Percentiles rank a stretch among this genome's conserved stretches.
Conservation (phyloP, 148 eudicot species). For the Dysphania ambrosioides region DNA sequence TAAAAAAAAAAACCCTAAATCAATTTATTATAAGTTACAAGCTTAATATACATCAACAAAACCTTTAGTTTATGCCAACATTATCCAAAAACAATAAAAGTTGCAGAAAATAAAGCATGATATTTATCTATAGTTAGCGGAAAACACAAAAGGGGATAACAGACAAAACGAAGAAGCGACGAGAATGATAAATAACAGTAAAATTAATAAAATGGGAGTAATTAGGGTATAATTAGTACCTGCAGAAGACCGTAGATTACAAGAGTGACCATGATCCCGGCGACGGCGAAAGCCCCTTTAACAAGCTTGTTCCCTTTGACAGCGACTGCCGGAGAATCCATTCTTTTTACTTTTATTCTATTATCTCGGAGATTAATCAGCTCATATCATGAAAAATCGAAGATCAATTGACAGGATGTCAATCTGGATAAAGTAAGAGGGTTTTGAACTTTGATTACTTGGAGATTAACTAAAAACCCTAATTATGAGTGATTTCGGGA, state of each 20-base stretch:
- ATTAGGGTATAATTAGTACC: constrained; percentile 31
- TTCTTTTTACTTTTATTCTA: background rate
- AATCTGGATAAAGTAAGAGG: too few species aligned
- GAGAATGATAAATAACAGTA: background rate
- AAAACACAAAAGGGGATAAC: background rate
- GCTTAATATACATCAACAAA: background rate
- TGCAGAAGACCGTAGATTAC: constrained; percentile 79
- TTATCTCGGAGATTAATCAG: background rate
- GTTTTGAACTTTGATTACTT: too few species aligned
- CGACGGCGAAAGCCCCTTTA: constrained; percentile 58
- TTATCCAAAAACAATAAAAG: background rate
- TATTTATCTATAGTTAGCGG: too few species aligned
- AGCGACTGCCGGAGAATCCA: constrained; percentile 32
- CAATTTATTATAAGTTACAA: background rate
- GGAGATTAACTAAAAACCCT: background rate
- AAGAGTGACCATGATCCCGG: constrained; percentile 80
- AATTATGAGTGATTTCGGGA: background rate
- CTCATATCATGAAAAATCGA: background rate
- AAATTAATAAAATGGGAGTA: background rate
- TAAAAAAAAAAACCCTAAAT: background rate
- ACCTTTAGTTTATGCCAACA: background rate
- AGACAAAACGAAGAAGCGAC: background rate
- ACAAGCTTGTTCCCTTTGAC: constrained; percentile 41
- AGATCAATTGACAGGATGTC: background rate
- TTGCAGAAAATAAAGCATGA: background rate